Base-by-base conservation (phyloP, 2,329 filamentous ascomycete species). In the Sarocladiaceae sp. region DNA sequence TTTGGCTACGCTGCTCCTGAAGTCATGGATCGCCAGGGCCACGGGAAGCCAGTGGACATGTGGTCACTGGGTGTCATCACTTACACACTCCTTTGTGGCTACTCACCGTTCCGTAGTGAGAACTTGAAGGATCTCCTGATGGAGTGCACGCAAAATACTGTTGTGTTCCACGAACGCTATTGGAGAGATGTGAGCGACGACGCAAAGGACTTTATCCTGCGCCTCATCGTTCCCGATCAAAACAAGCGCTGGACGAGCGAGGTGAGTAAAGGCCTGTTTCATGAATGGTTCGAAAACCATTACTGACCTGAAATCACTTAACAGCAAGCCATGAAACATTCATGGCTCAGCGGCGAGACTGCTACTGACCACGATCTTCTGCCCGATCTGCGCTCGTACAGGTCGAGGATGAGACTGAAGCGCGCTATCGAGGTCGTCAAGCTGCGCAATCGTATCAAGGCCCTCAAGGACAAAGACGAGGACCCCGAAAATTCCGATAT, bases 1-100 rank as follows among this genome's bases (percentile, higher is more conserved):
- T 97, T 99, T 66, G 94, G 94, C 52, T 99, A 99, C 64, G 94
- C 94, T 18, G 94, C 94, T 2, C 94, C 94, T 8, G 94, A 99
- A 70, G 92, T 99, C 54, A 99, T 99, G 94, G 79, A 96, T 58
- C 97, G 97, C 78, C 86, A 90, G 65, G 94, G 94, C 18, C 95
- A 99, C 68, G 94, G 94, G 67, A 99, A 97, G 72, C 90, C 94
- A 4, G 94, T 97, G 29, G 94, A 99, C 67, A 96, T 99, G 90
- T 99, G 94, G 94, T 97, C 94, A 3, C 81, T 99, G 72, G 94
- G 94, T 56, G 94, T 99, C 64, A 99, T 99, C 64, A 97, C 94
- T 37, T 99, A 99, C 73, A 99, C 94, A 15, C 79, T 99, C 25
- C 87, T 99, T 50, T 99, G 95, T 67, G 94, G 94, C 60, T 99